Percentiles rank a stretch among this genome's conserved stretches.
Conservation (phyloP, 176 grass and related monocot genomes). For the Urochloa ruziziensis region DNA sequence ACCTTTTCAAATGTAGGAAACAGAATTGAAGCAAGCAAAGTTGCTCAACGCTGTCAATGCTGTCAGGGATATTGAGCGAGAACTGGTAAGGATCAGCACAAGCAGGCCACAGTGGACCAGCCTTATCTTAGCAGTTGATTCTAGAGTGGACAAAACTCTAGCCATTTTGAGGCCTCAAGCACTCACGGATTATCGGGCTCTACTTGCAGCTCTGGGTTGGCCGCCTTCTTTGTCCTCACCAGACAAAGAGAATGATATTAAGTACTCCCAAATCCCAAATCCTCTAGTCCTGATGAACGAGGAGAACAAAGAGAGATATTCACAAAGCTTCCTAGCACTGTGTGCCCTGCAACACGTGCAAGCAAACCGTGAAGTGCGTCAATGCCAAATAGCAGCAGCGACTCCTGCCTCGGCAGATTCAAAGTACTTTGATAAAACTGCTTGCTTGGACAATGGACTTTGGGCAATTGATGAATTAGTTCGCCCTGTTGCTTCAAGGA, state of each 20-base stretch:
- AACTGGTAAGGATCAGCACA: slow-evolving; percentile 48
- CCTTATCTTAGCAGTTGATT: slow-evolving; percentile 81
- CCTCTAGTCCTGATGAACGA: slow-evolving; percentile 83
- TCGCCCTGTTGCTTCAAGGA: slow-evolving; percentile 68
- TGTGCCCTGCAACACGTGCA: slow-evolving; percentile 86
- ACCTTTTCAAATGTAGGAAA: slow-evolving; percentile 43
- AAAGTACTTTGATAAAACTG: slow-evolving; percentile 42
- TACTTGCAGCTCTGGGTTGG: slow-evolving; percentile 83
- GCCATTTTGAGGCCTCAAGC: slow-evolving; percentile 81
- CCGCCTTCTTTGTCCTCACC: slow-evolving; percentile 70
- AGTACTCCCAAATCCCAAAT: slow-evolving; percentile 55
- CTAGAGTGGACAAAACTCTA: slow-evolving; percentile 84
- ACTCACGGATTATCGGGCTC: slow-evolving; percentile 70
- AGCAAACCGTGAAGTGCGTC: slow-evolving; percentile 51
- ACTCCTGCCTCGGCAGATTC: slow-evolving; percentile 11
- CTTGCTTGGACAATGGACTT: slow-evolving; percentile 53
- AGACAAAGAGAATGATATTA: slow-evolving; percentile 49
- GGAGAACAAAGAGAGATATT: slow-evolving; percentile 63
- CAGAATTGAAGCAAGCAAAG: slow-evolving; percentile 61
- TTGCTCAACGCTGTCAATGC: slow-evolving; percentile 60
- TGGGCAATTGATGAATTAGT: slow-evolving; percentile 93
- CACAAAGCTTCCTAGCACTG: slow-evolving; percentile 77
- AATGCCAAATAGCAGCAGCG: slow-evolving; percentile 11
- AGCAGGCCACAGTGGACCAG: slow-evolving; percentile 63
- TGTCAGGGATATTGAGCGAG: slow-evolving; percentile 68